These are phyloP conservation scores for Deinandra increscens DNA, from an alignment of 129 eudicot genomes.

Conservation along the genomic window DNA sequence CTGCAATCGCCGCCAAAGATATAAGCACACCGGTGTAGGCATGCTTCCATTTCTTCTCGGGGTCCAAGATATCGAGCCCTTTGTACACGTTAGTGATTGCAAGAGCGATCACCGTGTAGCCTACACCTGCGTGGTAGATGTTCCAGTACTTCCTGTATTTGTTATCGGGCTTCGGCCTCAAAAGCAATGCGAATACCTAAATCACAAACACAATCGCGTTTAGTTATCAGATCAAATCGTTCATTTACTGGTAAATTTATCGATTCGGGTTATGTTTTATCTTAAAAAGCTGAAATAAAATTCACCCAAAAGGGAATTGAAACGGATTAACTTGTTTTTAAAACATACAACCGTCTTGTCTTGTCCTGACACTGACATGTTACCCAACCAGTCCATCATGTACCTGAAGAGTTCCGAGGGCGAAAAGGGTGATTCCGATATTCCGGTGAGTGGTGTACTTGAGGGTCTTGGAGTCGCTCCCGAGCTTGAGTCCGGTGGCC, in stretches of 20 bases:
- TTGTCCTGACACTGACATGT: too few species aligned
- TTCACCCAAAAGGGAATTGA: too few species aligned
- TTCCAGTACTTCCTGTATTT: conserved; percentile 83
- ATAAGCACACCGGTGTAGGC: conserved; percentile 70
- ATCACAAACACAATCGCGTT: conserved; percentile 10
- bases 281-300: too few species aligned
- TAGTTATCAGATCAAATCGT: not conserved
- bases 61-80: conserved; percentile 80
- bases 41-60: conserved; percentile 71
- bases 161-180: conserved; percentile 92
- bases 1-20: conserved; percentile 50
- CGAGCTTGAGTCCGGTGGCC: conserved; percentile 88
- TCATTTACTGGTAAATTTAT: not conserved
- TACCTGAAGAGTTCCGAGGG: conserved; percentile 89
- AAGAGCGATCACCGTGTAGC: conserved; percentile 57
- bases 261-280: too few species aligned
- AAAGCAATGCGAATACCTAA: conserved; percentile 68
- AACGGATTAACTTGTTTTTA: too few species aligned
- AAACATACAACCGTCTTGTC: too few species aligned
- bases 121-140: conserved; percentile 61
- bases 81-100: conserved; percentile 63
- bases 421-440: conserved; percentile 71
- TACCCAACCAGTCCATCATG: not conserved
- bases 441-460: conserved; percentile 49
- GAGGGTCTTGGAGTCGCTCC: conserved; percentile 63